Evolutionary conservation across 805 yeast genomes (phyloP).

Genomic region (Yamadazyma olivae): DNA sequence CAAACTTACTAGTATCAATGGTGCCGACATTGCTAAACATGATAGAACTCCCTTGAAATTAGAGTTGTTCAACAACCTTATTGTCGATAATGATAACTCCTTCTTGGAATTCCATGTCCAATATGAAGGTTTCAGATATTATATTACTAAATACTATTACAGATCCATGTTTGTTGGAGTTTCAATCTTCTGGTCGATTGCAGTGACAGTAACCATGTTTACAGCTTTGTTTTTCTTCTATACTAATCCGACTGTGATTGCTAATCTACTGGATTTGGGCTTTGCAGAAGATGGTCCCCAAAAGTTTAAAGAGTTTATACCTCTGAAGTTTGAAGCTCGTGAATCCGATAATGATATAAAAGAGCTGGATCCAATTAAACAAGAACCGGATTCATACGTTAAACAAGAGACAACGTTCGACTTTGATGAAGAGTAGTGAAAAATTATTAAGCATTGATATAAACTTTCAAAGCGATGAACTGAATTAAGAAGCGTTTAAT

Average conservation of each 20-base stretch:
- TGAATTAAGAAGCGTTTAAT: conserved; percentile 25
- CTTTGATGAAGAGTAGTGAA: too few species aligned
- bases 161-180: conserved; percentile 35
- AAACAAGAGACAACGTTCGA: too few species aligned
- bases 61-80: conserved; percentile 4
- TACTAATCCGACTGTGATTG: too few species aligned
- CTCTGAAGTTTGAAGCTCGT: too few species aligned
- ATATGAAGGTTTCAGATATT: conserved; percentile 43
- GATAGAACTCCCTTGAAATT: not conserved
- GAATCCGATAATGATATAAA: too few species aligned
- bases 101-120: conserved; percentile 24
- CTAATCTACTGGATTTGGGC: too few species aligned
- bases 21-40: not conserved
- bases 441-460: too few species aligned
- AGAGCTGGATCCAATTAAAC: too few species aligned
- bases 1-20: not conserved
- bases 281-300: too few species aligned
- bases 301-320: too few species aligned
- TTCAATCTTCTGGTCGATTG: conserved; percentile 32
- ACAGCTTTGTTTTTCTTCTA: conserved; percentile 15
- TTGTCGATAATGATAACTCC: conserved; percentile 15
- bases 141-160: conserved; percentile 32
- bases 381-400: too few species aligned
- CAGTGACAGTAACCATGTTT: conserved; percentile 26
- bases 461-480: too few species aligned